Evolutionary conservation across 768 basidiomycete species (phyloP).

Genomic region (Mycena venus): DNA sequence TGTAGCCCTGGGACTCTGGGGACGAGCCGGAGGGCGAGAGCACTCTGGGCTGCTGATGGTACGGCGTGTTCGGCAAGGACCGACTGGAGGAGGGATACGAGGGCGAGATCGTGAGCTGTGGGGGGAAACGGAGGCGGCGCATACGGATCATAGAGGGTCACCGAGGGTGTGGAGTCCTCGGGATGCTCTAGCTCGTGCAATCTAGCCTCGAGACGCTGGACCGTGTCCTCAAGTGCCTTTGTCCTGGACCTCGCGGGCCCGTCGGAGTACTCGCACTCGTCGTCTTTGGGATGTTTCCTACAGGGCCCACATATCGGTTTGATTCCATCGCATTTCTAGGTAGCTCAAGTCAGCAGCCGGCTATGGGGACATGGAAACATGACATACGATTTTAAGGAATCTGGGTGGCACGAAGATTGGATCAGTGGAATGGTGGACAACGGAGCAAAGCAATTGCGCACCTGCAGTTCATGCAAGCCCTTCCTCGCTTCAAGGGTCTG

Average conservation of each 20-base stretch:
- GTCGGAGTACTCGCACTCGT: conserved; percentile 81
- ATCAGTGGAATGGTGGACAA: no score
- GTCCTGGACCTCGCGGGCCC: conserved; percentile 65
- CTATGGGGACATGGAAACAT: no score
- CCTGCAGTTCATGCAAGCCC: no score
- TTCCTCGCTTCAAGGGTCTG: conserved; percentile 65
- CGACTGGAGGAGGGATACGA: neutral
- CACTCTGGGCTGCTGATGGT: neutral
- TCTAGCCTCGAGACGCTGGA: conserved; percentile 53
- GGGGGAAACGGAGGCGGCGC: neutral
- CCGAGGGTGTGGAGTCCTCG: conserved; percentile 30
- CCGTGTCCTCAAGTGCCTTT: conserved; percentile 58
- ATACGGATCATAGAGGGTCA: conserved; percentile 36
- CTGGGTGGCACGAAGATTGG: no score
- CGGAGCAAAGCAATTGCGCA: no score
- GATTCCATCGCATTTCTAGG: no score
- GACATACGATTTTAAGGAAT: no score
- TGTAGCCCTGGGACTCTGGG: conserved; percentile 15
- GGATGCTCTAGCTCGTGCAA: conserved; percentile 54
- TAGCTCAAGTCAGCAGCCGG: no score
- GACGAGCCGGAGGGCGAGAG: conserved; percentile 27
- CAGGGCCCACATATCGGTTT: conserved; percentile 80
- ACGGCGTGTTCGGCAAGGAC: conserved; percentile 14
- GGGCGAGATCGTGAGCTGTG: conserved; percentile 9
- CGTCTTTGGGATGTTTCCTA: conserved; percentile 66